phyloP scores from a whole-genome alignment of 2,329 filamentous ascomycete genomes.

The Verticillium nubilum region DNA sequence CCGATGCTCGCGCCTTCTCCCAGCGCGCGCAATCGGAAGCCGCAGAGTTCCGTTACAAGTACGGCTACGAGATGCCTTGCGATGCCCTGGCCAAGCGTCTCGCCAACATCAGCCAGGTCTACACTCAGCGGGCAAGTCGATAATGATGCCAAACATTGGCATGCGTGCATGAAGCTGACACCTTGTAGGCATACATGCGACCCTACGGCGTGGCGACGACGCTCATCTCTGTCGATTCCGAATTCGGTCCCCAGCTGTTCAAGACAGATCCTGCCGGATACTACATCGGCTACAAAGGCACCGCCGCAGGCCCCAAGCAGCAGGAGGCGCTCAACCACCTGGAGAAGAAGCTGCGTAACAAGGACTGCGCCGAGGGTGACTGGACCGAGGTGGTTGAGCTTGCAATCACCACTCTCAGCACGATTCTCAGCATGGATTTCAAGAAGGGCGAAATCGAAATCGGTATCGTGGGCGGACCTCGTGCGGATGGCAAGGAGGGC shows the following conservation, averaged over 20 bases:
- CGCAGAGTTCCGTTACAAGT: constrained; percentile 97
- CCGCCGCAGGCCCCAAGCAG: constrained; percentile 93
- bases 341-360: constrained; percentile 99
- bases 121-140: constrained; percentile 78
- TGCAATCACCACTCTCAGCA: constrained; percentile 91
- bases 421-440: constrained; percentile 96
- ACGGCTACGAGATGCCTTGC: constrained; percentile 98
- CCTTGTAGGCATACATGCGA: constrained; percentile 79
- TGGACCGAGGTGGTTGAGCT: constrained; percentile 99
- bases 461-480: constrained; percentile 89
- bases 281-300: constrained; percentile 98
- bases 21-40: constrained; percentile 92
- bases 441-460: constrained; percentile 99
- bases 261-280: constrained; percentile 98
- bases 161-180: constrained; percentile 16
- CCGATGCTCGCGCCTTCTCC: constrained; percentile 89
- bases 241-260: constrained; percentile 90
- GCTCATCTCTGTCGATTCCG: constrained; percentile 87
- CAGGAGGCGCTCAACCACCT: constrained; percentile 98
- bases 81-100: constrained; percentile 94
- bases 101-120: constrained; percentile 99
- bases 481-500: constrained; percentile 75
- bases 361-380: constrained; percentile 82
- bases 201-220: constrained; percentile 94
- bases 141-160: background rate